A percentile compares a stretch with the other conserved stretches of the same genome.
These are phyloP conservation scores for Phaeophleospora eucalypticola DNA, from an alignment of 2,329 filamentous ascomycete genomes.

Conservation along the genomic window DNA sequence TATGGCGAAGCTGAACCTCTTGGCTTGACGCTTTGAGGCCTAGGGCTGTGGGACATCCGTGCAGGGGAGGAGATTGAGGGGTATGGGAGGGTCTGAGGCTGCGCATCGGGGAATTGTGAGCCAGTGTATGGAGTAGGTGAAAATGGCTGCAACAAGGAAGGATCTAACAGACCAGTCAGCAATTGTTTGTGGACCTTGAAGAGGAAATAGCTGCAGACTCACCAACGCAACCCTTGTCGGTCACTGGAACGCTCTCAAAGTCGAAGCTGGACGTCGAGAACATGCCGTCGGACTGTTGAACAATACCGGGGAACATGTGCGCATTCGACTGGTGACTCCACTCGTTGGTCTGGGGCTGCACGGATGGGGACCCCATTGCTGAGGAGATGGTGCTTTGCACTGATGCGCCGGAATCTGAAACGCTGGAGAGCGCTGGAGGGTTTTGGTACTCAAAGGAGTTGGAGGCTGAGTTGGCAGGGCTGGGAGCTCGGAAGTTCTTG, in stretches of 20 bases:
- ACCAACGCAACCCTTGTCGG: constrained; percentile 49
- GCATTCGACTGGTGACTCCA: constrained; percentile 46
- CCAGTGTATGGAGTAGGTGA: constrained; percentile 39
- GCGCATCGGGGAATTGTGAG: constrained; percentile 41
- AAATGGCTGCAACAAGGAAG: constrained; percentile 55
- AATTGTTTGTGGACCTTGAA: constrained; percentile 11
- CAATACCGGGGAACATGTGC: constrained; percentile 58
- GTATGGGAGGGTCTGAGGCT: constrained; percentile 40
- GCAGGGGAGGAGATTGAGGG: constrained; percentile 58
- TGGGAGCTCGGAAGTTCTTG: constrained; percentile 37
- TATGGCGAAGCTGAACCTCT: constrained; percentile 63
- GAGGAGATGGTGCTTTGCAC: constrained; percentile 47
- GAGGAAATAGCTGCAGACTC: constrained; percentile 42
- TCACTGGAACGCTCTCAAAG: constrained; percentile 45
- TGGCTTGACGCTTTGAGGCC: constrained; percentile 30
- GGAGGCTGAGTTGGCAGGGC: constrained; percentile 39
- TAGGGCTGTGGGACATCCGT: constrained; percentile 49
- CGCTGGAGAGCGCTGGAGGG: constrained; percentile 44
- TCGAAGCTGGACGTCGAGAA: constrained; percentile 56
- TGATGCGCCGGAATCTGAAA: constrained; percentile 50
- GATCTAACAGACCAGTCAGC: constrained; percentile 51
- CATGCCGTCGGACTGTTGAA: constrained; percentile 54
- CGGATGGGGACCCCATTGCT: constrained; percentile 49
- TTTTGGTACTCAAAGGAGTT: constrained; percentile 44
- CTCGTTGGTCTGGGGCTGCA: constrained; percentile 60